Evolutionary conservation across 2,329 filamentous ascomycete species (phyloP).

Genomic region (Exophiala lecanii-corni): DNA sequence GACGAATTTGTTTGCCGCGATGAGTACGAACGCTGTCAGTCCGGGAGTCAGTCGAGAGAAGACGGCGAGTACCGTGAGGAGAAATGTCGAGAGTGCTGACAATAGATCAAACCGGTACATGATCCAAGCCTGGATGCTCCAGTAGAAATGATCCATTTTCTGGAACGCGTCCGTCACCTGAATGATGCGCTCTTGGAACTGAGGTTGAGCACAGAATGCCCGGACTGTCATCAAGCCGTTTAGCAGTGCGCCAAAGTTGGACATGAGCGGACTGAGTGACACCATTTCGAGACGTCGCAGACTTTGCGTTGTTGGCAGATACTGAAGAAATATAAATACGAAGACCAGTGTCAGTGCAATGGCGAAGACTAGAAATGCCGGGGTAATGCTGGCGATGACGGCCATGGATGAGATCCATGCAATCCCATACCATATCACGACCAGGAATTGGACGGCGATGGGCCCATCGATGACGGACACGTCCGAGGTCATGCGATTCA

Average conservation of each 20-base stretch:
- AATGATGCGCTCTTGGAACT: slow-evolving; percentile 77
- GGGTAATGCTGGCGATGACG: slow-evolving; percentile 76
- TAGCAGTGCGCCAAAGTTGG: slow-evolving; percentile 83
- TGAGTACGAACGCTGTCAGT: slow-evolving; percentile 76
- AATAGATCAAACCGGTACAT: slow-evolving; percentile 71
- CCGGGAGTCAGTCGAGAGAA: slow-evolving; percentile 71
- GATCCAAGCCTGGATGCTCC: slow-evolving; percentile 81
- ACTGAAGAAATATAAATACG: slow-evolving; percentile 67
- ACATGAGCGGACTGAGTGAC: slow-evolving; percentile 80
- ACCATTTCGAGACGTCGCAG: slow-evolving; percentile 83
- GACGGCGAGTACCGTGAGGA: slow-evolving; percentile 69
- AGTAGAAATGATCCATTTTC: slow-evolving; percentile 95
- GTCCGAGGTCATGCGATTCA: slow-evolving; percentile 88
- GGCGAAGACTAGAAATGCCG: slow-evolving; percentile 69
- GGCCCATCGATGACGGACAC: slow-evolving; percentile 85
- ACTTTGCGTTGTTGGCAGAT: slow-evolving; percentile 77
- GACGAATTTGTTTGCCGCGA: slow-evolving; percentile 62
- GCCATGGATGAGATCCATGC: slow-evolving; percentile 67
- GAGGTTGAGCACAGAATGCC: slow-evolving; percentile 71
- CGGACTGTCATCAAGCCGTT: slow-evolving; percentile 83
- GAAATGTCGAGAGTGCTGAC: slow-evolving; percentile 68
- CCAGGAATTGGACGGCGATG: slow-evolving; percentile 69
- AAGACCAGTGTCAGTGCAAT: slow-evolving; percentile 63
- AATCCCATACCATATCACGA: slow-evolving; percentile 65
- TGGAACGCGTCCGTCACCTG: slow-evolving; percentile 82